Evolutionary conservation across 2,329 filamentous ascomycete genomes (phyloP).

Genomic region (Cladophialophora immunda): DNA sequence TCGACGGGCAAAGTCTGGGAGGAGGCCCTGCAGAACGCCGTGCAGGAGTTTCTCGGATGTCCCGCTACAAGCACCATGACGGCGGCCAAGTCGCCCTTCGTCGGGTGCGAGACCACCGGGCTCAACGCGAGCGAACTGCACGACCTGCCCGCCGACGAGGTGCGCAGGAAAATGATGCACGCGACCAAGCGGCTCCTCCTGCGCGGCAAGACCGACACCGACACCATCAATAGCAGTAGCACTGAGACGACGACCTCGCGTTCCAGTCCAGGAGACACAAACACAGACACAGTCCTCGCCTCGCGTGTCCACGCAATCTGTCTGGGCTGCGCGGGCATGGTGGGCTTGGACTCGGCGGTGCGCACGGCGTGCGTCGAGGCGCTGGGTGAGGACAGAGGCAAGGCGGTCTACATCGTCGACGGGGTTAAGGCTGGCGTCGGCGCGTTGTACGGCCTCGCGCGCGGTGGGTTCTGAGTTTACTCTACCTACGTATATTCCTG

Average conservation of each 20-base stretch:
- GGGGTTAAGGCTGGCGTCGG: conserved; percentile 68
- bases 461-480: conserved; percentile 25
- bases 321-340: conserved; percentile 92
- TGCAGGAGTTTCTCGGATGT: conserved; percentile 67
- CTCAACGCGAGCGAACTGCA: conserved; percentile 83
- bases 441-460: conserved; percentile 30
- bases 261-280: too few relatives aligned
- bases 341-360: conserved; percentile 80
- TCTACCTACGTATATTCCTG: too few relatives aligned
- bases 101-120: conserved; percentile 83
- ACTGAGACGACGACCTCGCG: too few relatives aligned
- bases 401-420: conserved; percentile 76
- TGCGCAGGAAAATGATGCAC: conserved; percentile 71
- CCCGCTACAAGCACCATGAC: conserved; percentile 40
- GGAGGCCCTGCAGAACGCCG: conserved; percentile 71
- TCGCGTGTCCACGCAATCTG: conserved; percentile 69
- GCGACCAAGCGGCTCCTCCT: conserved; percentile 73
- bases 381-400: conserved; percentile 67
- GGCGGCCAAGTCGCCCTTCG: conserved; percentile 64
- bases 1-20: conserved; percentile 90
- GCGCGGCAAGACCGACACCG: conserved; percentile 28
- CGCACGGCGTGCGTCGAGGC: conserved; percentile 71
- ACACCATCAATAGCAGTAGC: background rate
- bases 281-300: background rate
- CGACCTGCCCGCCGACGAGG: conserved; percentile 68